Evolutionary conservation across 148 eudicot species (phyloP).

Genomic region (Beta vulgaris): DNA sequence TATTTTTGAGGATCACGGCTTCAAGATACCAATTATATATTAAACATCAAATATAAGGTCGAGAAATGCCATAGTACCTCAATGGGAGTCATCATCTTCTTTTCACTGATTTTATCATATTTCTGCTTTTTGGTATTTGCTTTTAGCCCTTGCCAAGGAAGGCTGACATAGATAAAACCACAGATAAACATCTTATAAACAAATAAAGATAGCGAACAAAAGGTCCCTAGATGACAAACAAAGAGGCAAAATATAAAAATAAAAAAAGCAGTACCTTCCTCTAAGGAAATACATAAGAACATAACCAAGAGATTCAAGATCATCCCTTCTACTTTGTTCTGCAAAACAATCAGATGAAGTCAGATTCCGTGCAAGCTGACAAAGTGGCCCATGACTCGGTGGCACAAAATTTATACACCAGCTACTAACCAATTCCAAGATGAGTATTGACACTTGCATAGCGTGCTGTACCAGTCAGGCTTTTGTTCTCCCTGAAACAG

Average conservation of each 20-base stretch:
- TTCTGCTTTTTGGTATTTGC: slow-evolving; percentile 96
- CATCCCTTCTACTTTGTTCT: slow-evolving; percentile 99
- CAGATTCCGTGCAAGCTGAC: slow-evolving; percentile 12
- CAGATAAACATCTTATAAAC: slow-evolving; percentile 12
- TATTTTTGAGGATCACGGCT: background rate
- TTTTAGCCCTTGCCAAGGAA: slow-evolving; percentile 97
- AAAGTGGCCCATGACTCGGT: background rate
- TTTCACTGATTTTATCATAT: slow-evolving; percentile 95
- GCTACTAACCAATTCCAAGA: slow-evolving; percentile 83
- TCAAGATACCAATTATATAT: background rate
- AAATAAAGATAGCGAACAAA: background rate
- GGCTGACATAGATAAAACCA: slow-evolving; percentile 43
- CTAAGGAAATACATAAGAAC: slow-evolving; percentile 94
- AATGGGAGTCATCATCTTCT: slow-evolving; percentile 84
- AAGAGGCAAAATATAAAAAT: background rate
- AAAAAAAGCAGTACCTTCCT: slow-evolving; percentile 62
- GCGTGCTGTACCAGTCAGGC: slow-evolving; percentile 96
- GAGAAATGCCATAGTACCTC: slow-evolving; percentile 51
- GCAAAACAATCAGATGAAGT: slow-evolving; percentile 26
- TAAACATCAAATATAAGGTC: background rate
- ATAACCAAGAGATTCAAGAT: slow-evolving; percentile 94
- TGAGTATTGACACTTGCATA: slow-evolving; percentile 99
- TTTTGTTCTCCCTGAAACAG: slow-evolving; percentile 79
- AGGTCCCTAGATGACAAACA: background rate
- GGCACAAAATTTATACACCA: background rate